Evolutionary conservation across 768 basidiomycete species (phyloP), one percentile per base, ranked within the genome.

Genomic region (Tulasnella sp.): DNA sequence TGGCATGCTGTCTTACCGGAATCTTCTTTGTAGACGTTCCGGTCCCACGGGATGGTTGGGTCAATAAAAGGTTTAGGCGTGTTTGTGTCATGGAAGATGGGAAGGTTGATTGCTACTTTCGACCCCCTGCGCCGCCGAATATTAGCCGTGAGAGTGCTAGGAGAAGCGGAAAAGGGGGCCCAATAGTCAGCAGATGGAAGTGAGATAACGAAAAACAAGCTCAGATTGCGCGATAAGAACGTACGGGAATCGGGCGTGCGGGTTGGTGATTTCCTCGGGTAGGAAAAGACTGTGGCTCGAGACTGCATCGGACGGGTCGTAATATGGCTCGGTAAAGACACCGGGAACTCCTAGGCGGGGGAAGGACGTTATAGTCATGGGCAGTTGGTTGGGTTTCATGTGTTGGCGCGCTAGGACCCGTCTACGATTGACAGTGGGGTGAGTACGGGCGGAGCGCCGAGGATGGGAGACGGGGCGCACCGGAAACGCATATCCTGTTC

Each of bases 241-340:
- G 87, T 83, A 99, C 98, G 97, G 97, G 88, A 99, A 99, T 78
- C 98, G 94, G 73, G 93, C 95, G 87, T 99, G 98, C 50, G 96
- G 96, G 85, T 99, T 99, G 64, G 96, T 98, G 83, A 99, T 92
- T 86, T 98, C 93, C 84, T 99, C 93, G 1, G 97, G 96, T 24
- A 99, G 89, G 88, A 99, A 99, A 78, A 98, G 87, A 85, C 95
- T 97, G 85, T 96, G 94, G 83, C 96, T 97, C 41, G 96, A 97
- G 77, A 92, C 87, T 7, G 96, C 95, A 81, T 90, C 88, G 20
- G 87, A 86, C 11, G 96, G 94, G 81, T 92, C 90, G 83, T 89
- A 93, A 85, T 93, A 91, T 2, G 98, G 98, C 82, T 98, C 97
- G 1, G 97, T 96, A 86, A 99, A 99, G 78, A 92, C 90, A 42